Conservation (phyloP, 192 early-diverging fungal species). For the Thamnidium elegans region DNA sequence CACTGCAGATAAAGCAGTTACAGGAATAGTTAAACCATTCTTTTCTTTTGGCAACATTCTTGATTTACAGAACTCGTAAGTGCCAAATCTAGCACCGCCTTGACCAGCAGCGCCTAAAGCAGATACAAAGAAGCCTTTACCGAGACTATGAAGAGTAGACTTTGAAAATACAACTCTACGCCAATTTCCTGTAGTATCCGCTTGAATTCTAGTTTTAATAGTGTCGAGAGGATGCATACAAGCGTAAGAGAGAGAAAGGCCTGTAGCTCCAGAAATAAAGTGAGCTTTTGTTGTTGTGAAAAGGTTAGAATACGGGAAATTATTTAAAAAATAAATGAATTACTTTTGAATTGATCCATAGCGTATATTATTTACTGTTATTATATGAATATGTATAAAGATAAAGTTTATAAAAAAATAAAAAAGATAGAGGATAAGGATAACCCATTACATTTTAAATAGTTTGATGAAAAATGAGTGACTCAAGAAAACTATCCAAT, state of each 20-base stretch:
- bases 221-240: constrained; percentile 78
- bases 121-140: constrained; percentile 63
- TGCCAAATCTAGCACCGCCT: constrained; percentile 66
- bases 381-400: neutral
- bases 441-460: no score
- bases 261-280: constrained; percentile 59
- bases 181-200: constrained; percentile 39
- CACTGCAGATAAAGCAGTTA: constrained; percentile 68
- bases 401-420: neutral
- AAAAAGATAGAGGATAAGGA: no score
- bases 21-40: constrained; percentile 46
- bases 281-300: constrained; percentile 42
- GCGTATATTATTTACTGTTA: neutral
- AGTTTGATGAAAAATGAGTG: neutral
- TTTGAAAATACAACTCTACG: constrained; percentile 48
- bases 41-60: constrained; percentile 44
- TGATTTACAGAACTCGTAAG: constrained; percentile 67
- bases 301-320: neutral
- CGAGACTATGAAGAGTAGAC: constrained; percentile 48
- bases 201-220: constrained; percentile 70
- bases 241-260: constrained; percentile 66
- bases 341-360: constrained; percentile 15
- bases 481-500: constrained; percentile 5
- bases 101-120: constrained; percentile 71
- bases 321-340: neutral